A percentile compares a stretch with the other conserved stretches of the same genome.
Conservation (phyloP, 2,329 filamentous ascomycete genomes). For the Penicillium glabrum region DNA sequence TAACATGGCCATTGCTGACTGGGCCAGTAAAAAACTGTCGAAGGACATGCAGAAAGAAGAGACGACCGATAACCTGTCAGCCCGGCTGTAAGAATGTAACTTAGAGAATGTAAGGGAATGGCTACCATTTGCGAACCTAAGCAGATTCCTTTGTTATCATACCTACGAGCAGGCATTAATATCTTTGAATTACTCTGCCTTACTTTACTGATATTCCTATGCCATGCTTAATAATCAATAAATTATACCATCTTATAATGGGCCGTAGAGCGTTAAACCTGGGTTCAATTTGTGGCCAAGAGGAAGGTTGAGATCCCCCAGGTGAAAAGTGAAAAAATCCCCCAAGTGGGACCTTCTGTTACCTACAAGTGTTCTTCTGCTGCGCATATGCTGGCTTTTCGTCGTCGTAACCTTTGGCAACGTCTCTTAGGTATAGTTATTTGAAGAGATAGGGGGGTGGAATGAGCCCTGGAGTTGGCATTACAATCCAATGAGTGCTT, state of each 20-base stretch:
- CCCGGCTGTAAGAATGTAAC: not conserved
- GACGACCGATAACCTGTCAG: not conserved
- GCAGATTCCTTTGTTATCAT: not conserved
- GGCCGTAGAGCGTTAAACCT: too few species aligned
- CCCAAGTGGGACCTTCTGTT: too few species aligned
- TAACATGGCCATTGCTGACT: conserved; percentile 52
- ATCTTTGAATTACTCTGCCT: not conserved
- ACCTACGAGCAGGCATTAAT: not conserved
- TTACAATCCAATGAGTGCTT: not conserved
- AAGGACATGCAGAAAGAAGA: conserved; percentile 22
- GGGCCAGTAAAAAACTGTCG: conserved; percentile 43
- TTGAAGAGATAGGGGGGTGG: not conserved
- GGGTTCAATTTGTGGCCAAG: too few species aligned
- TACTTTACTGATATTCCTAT: not conserved
- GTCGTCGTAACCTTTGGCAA: not conserved
- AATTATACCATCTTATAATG: too few species aligned
- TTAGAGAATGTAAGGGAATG: not conserved
- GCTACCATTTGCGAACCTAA: not conserved
- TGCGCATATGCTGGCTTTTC: too few species aligned
- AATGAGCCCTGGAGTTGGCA: not conserved
- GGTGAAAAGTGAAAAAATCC: too few species aligned
- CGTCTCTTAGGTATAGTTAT: not conserved
- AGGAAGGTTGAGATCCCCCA: too few species aligned
- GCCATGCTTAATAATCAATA: too few species aligned
- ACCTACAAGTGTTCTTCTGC: too few species aligned